phyloP scores from a whole-genome alignment of 2,329 filamentous ascomycete species.

The Mycocentrospora acerina region DNA sequence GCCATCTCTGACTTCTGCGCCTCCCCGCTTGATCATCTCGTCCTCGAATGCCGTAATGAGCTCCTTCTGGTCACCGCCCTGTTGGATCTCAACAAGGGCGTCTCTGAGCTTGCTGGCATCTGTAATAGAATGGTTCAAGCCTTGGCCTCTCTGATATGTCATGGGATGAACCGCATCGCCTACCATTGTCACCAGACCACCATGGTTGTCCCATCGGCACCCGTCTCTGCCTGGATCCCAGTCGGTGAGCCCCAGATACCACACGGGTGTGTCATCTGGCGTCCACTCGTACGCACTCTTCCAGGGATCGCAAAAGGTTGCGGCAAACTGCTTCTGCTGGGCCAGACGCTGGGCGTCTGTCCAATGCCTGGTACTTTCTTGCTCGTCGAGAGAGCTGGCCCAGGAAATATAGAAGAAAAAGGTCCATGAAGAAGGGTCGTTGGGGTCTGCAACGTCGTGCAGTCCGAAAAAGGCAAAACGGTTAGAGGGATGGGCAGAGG shows the following conservation, averaged over 20 bases:
- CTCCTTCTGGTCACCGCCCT: conserved; percentile 24
- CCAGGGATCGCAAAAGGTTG: conserved; percentile 48
- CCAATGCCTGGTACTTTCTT: conserved; percentile 41
- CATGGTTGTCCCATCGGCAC: conserved; percentile 37
- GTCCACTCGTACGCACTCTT: conserved; percentile 42
- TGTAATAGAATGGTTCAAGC: conserved; percentile 51
- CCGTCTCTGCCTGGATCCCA: conserved; percentile 38
- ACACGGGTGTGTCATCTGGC: conserved; percentile 33
- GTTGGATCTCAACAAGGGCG: conserved; percentile 27
- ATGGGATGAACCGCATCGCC: conserved; percentile 47
- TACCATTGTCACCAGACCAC: conserved; percentile 39
- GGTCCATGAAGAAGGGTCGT: conserved; percentile 45
- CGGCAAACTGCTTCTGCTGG: conserved; percentile 45
- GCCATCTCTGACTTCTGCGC: conserved; percentile 34
- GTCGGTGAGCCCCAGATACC: conserved; percentile 39
- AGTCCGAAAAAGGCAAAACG: conserved; percentile 51
- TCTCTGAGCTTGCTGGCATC: conserved; percentile 47
- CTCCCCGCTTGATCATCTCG: conserved; percentile 46
- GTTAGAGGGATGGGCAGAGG: conserved; percentile 47
- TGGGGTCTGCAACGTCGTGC: conserved; percentile 43
- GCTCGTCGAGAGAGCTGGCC: conserved; percentile 43
- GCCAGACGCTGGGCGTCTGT: conserved; percentile 39
- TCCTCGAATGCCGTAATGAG: conserved; percentile 45
- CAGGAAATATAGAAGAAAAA: conserved; percentile 55
- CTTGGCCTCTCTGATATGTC: conserved; percentile 51